Percentiles rank a stretch among this genome's conserved stretches.
Conservation (phyloP, 1,284 basidiomycete genomes). For the Trichosporon sp. region DNA sequence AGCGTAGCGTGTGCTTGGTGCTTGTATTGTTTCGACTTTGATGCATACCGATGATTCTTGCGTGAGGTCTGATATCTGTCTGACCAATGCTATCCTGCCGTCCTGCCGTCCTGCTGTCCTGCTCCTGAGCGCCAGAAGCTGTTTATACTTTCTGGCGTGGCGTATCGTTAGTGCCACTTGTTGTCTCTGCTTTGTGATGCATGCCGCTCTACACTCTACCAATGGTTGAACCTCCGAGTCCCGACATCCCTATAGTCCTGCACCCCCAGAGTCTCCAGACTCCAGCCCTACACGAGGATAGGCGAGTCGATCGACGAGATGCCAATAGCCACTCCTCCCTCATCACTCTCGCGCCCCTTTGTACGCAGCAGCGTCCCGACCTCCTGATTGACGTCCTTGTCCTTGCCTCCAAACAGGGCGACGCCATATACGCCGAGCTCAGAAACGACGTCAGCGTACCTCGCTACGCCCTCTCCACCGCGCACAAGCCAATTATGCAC, state of each 20-base stretch:
- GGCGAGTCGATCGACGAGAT: conserved; percentile 10
- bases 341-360: conserved; percentile 86
- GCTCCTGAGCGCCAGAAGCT: too few relatives aligned
- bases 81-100: too few relatives aligned
- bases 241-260: too few relatives aligned
- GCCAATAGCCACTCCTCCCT: conserved; percentile 88
- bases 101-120: too few relatives aligned
- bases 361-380: conserved; percentile 86
- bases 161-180: too few relatives aligned
- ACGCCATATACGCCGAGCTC: conserved; percentile 93
- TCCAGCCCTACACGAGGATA: not conserved
- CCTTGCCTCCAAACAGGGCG: conserved; percentile 61
- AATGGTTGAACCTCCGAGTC: too few relatives aligned
- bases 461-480: conserved; percentile 42
- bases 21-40: not conserved
- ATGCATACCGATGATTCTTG: too few relatives aligned
- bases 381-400: conserved; percentile 55
- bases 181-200: not conserved
- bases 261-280: too few relatives aligned
- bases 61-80: too few relatives aligned
- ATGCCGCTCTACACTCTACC: not conserved
- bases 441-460: conserved; percentile 68
- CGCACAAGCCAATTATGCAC: conserved; percentile 69
- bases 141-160: too few relatives aligned
- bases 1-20: too few relatives aligned